Evolutionary conservation across 257 asterid genomes (phyloP), one percentile per base, ranked within the genome.

Genomic region (Parsonsia alboflavescens): DNA sequence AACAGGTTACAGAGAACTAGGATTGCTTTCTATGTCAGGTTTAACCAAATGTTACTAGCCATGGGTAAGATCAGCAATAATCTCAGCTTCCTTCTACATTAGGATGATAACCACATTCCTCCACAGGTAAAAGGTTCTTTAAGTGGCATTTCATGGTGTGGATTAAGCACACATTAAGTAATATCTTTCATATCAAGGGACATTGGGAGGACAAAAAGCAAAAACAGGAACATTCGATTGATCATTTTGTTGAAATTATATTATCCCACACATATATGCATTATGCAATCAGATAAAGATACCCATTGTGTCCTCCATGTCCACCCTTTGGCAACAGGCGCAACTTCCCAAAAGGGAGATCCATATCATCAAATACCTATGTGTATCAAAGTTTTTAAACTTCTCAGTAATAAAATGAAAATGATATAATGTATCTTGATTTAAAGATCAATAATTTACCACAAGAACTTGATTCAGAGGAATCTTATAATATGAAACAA

Each of bases 261-360:
- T 13, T 33, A 28, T 28, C 67, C 22, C 42, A 61, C 2, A 59
- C 4, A 11, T 12, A 11, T 12, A 26, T 10, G 12, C 61, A 54
- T 26, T 6, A 59, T 12, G 10, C 2, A 50, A 11, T 2, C 21
- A 16, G 4, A 61, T 41, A 65, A 67, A 74, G 19, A 24, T 89
- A 90, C 99, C 99, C 98, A 41, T 95, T 95, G 77, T 95, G 99
- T 50, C 98, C 99, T 73, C 96, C 98, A 77, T 95, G 99, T 64
- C 99, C 99, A 80, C 99, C 99, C 87, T 95, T 92, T 30, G 99
- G 99, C 75, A 95, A 79, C 53, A 95, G 75, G 67, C 93, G 86
- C 86, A 92, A 85, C 85, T 92, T 95, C 0, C 91, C 96, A 69
- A 90, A 90, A 73, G 99, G 99, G 62, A 92, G 81, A 88, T 95